Evolutionary conservation across 1,284 basidiomycete genomes (phyloP).

Genomic region (Chiua sp.): DNA sequence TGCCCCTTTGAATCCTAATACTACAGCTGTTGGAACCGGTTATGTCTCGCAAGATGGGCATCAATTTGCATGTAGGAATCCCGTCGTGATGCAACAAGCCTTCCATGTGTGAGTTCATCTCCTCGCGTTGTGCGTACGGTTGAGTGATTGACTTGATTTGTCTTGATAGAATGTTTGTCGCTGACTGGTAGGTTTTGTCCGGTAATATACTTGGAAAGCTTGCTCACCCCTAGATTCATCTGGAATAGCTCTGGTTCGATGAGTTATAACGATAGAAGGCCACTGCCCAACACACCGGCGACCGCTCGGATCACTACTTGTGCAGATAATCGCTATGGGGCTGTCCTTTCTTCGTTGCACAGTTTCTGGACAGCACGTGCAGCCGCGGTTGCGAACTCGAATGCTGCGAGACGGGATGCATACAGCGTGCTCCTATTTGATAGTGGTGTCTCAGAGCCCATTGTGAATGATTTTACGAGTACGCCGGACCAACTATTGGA

Average conservation of each 20-base stretch:
- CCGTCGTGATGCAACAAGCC: conserved; percentile 48
- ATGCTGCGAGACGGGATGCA: conserved; percentile 51
- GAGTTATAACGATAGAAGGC: conserved; percentile 44
- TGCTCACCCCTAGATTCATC: too few species aligned
- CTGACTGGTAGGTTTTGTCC: conserved; percentile 22
- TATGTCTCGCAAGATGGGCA: conserved; percentile 57
- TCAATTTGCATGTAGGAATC: conserved; percentile 59
- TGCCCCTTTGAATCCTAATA: conserved; percentile 39
- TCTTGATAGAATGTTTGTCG: conserved; percentile 32
- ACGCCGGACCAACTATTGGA: conserved; percentile 52
- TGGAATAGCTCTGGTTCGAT: conserved; percentile 67
- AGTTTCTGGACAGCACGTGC: conserved; percentile 61
- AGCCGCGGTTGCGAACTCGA: conserved; percentile 39
- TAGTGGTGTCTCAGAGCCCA: conserved; percentile 25
- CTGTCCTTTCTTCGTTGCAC: conserved; percentile 59
- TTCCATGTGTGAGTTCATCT: conserved; percentile 28
- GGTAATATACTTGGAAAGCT: neutral
- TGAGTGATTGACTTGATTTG: conserved; percentile 5
- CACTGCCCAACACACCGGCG: conserved; percentile 51
- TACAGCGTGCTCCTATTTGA: conserved; percentile 64
- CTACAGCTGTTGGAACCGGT: conserved; percentile 40
- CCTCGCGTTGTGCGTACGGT: neutral
- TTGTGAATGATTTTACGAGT: conserved; percentile 56
- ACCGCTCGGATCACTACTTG: conserved; percentile 42
- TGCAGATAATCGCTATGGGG: conserved; percentile 59